Percentiles rank a stretch among this genome's conserved stretches.
Evolutionary conservation across 2,329 filamentous ascomycete genomes (phyloP).

Genomic region (Penicillium oxalicum): DNA sequence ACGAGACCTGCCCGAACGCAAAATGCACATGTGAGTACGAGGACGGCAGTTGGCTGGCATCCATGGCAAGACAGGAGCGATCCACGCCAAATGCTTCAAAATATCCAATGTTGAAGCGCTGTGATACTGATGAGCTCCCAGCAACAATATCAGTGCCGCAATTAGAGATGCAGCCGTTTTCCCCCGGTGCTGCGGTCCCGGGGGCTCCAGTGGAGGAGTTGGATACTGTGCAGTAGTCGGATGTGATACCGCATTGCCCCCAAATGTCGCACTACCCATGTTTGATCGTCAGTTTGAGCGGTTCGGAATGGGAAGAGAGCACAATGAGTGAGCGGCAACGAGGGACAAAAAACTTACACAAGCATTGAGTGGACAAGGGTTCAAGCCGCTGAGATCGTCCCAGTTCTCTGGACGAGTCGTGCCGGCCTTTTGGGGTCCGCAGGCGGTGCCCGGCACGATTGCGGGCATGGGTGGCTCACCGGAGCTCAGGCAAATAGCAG

Average conservation of each 20-base stretch:
- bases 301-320: constrained; percentile 25
- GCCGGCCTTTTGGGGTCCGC: constrained; percentile 3
- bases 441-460: background rate
- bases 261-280: no score
- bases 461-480: constrained; percentile 3
- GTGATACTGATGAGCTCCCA: constrained; percentile 8
- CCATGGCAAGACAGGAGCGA: constrained; percentile 29
- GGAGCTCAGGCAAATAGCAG: constrained; percentile 3
- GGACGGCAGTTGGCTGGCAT: constrained; percentile 17
- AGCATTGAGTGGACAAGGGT: constrained; percentile 42
- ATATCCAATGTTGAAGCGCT: constrained; percentile 18
- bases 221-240: constrained; percentile 39
- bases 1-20: constrained; percentile 31
- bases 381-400: constrained; percentile 32
- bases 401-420: background rate
- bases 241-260: constrained; percentile 38
- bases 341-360: constrained; percentile 16
- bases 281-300: background rate
- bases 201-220: constrained; percentile 27
- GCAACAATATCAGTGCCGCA: constrained; percentile 18
- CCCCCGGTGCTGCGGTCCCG: constrained; percentile 29
- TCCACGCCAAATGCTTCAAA: constrained; percentile 30
- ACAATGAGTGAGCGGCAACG: constrained; percentile 16
- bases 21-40: constrained; percentile 34
- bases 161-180: constrained; percentile 39